Conservation (phyloP, 257 asterid species). For the Cinchona pubescens region DNA sequence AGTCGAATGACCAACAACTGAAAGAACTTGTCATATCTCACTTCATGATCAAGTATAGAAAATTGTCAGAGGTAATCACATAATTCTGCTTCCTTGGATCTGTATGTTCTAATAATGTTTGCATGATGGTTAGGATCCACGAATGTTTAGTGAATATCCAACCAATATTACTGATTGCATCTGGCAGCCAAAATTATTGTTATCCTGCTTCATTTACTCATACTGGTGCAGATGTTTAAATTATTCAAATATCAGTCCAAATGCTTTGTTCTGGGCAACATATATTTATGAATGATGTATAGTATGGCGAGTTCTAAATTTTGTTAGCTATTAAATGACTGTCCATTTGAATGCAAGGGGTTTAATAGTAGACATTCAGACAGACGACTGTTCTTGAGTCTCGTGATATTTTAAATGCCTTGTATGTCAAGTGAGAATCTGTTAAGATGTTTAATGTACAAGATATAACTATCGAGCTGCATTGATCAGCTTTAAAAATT, state of each 20-base stretch:
- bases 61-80: slow-evolving; percentile 37
- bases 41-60: slow-evolving; percentile 29
- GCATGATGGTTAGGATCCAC: neutral
- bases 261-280: neutral
- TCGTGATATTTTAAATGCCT: neutral
- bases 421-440: neutral
- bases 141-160: neutral
- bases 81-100: neutral
- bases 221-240: neutral
- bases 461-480: neutral
- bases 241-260: neutral
- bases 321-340: neutral
- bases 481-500: neutral
- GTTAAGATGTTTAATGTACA: neutral
- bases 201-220: neutral
- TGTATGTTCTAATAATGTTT: neutral
- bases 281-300: neutral
- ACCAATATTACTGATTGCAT: slow-evolving; percentile 1
- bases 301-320: neutral
- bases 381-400: neutral
- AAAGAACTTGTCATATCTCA: slow-evolving; percentile 40
- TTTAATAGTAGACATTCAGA: neutral
- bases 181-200: neutral
- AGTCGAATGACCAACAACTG: slow-evolving; percentile 27
- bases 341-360: neutral